Evolutionary conservation across 106 monocot species (phyloP).

Genomic region (Allium cepa): DNA sequence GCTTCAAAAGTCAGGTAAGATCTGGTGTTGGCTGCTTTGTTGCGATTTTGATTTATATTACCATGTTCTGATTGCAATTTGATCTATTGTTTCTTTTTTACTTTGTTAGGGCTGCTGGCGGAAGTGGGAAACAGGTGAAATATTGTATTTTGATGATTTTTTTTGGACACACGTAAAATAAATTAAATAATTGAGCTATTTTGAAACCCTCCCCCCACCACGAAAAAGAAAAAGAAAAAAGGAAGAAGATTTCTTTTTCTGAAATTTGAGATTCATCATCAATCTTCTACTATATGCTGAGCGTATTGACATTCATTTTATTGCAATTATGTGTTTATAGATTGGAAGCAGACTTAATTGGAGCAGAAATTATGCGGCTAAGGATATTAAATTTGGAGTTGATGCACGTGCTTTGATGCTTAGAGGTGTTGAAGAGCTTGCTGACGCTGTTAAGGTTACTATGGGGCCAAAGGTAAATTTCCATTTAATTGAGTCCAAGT

Average conservation of each 20-base stretch:
- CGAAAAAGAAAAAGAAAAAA: not conserved
- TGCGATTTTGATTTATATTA: not conserved
- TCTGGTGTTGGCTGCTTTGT: not conserved
- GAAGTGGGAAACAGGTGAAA: conserved; percentile 23
- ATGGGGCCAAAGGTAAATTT: conserved; percentile 41
- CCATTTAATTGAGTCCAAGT: not conserved
- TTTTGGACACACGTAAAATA: conserved; percentile 8
- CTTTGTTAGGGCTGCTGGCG: conserved; percentile 19
- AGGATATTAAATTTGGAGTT: conserved; percentile 34
- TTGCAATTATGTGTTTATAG: conserved; percentile 1
- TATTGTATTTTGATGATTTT: not conserved
- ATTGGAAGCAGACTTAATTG: conserved; percentile 24
- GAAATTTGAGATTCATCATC: not conserved
- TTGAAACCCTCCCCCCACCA: not conserved
- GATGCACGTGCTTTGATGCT: conserved; percentile 45
- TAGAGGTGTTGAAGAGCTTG: conserved; percentile 37
- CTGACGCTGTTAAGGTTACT: conserved; percentile 41
- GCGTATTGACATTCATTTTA: not conserved
- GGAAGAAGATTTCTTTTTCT: not conserved
- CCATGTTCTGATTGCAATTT: not conserved
- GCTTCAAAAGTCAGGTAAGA: conserved; percentile 25
- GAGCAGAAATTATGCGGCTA: conserved; percentile 48
- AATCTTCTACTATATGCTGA: not conserved
- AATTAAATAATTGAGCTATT: not conserved
- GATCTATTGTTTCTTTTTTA: not conserved